A percentile compares a stretch with the other conserved stretches of the same genome.
Evolutionary conservation across 352 stramenopile genomes (phyloP).

Genomic region (Globisporangium spinosum): DNA sequence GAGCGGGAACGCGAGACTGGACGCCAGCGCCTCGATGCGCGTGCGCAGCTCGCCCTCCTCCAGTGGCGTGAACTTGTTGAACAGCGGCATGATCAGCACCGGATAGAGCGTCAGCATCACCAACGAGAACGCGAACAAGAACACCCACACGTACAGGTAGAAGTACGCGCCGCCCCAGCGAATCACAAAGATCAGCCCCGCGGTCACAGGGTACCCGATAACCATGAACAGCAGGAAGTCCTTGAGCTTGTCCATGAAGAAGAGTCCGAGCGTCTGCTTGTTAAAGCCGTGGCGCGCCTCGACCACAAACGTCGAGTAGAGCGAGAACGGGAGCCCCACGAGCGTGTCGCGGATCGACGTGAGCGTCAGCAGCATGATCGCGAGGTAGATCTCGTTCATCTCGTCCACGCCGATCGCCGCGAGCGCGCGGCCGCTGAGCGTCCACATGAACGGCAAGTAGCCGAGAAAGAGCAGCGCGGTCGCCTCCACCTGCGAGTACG

Average conservation of each 20-base stretch:
- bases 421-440: conserved; percentile 64
- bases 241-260: conserved; percentile 96
- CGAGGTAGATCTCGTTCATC: conserved; percentile 84
- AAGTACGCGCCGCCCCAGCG: conserved; percentile 70
- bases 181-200: conserved; percentile 66
- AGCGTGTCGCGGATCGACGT: conserved; percentile 61
- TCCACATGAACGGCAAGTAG: conserved; percentile 94
- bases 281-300: conserved; percentile 98
- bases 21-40: conserved; percentile 91
- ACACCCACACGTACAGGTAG: conserved; percentile 94
- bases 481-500: conserved; percentile 84
- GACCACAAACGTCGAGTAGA: conserved; percentile 96
- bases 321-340: conserved; percentile 55
- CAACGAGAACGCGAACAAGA: conserved; percentile 92
- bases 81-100: conserved; percentile 96
- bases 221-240: conserved; percentile 81
- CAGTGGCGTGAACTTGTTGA: conserved; percentile 94
- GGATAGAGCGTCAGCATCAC: conserved; percentile 96
- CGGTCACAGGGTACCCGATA: conserved; percentile 67
- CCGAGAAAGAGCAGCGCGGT: conserved; percentile 88
- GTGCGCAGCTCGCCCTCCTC: conserved; percentile 87
- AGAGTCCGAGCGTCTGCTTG: conserved; percentile 93
- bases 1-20: conserved; percentile 91
- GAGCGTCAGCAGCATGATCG: conserved; percentile 65
- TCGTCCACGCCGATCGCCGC: conserved; percentile 47